Conservation (phyloP, 176 grass and related monocot genomes). For the Hyparrhenia diplandra region DNA sequence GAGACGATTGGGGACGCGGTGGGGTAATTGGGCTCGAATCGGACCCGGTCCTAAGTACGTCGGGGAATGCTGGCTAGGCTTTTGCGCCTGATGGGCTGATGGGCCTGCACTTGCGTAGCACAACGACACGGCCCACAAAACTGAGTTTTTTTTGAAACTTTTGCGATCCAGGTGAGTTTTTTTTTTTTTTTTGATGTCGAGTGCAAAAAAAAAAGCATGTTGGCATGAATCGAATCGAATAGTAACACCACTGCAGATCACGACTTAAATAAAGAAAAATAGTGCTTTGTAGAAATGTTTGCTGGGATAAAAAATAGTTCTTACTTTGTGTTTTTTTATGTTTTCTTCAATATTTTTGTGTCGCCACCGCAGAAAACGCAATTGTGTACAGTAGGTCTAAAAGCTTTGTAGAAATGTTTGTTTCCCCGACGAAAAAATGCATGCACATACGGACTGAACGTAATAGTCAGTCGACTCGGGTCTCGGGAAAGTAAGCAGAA, state of each 20-base stretch:
- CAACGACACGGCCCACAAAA: neutral
- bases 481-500: neutral
- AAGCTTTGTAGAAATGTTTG: neutral
- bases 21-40: conserved; percentile 16
- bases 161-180: neutral
- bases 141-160: neutral
- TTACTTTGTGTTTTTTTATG: too few species aligned
- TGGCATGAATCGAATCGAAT: too few species aligned
- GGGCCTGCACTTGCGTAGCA: neutral
- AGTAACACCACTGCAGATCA: too few species aligned
- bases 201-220: too few species aligned
- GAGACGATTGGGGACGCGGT: neutral
- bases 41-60: neutral
- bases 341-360: too few species aligned
- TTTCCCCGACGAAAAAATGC: neutral
- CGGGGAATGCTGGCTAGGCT: neutral
- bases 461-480: neutral
- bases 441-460: neutral
- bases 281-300: too few species aligned
- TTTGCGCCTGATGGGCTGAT: neutral
- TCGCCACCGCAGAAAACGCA: too few species aligned
- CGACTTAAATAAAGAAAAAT: too few species aligned
- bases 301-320: too few species aligned
- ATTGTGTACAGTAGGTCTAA: too few species aligned
- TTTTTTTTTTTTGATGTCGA: too few species aligned